These are phyloP conservation scores for Metschnikowia kunwiensis DNA, from an alignment of 805 yeast genomes.

Conservation along the genomic window DNA sequence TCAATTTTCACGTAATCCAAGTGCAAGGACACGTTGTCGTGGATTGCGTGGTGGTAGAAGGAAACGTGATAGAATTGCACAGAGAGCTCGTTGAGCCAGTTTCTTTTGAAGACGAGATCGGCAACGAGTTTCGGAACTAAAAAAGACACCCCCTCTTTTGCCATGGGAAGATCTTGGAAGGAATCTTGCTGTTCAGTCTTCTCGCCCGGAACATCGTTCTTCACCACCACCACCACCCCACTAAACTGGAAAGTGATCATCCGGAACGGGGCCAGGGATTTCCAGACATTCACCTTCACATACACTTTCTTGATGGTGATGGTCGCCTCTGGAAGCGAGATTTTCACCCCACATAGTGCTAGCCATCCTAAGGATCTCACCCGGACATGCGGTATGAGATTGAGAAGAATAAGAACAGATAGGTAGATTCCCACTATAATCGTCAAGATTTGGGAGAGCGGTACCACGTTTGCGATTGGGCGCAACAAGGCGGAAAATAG, in stretches of 20 bases:
- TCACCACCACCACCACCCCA: conserved; percentile 11
- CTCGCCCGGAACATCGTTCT: not conserved
- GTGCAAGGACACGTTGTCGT: conserved; percentile 12
- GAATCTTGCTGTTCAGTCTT: not conserved
- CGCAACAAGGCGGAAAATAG: no score
- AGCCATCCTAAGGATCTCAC: conserved; percentile 20
- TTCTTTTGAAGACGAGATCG: conserved; percentile 5
- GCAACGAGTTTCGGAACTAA: conserved; percentile 7
- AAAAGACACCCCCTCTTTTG: conserved; percentile 1
- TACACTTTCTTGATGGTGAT: conserved; percentile 8
- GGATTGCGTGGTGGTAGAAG: conserved; percentile 13
- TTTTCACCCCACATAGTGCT: conserved; percentile 12
- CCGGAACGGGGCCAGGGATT: conserved; percentile 13
- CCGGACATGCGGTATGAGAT: conserved; percentile 14
- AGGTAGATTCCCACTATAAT: conserved; percentile 5
- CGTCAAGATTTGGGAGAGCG: no score
- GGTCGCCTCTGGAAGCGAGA: conserved; percentile 9
- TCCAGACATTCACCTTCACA: conserved; percentile 11
- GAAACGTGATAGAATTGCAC: conserved; percentile 15
- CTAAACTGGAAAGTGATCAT: conserved; percentile 10
- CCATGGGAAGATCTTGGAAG: not conserved
- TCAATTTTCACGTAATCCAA: conserved; percentile 18
- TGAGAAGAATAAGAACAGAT: conserved; percentile 10
- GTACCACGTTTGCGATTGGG: no score
- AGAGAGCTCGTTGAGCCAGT: conserved; percentile 18